Evolutionary conservation across 1,284 basidiomycete genomes (phyloP), one percentile per base, ranked within the genome.

Genomic region (Marasmius tenuissimus): DNA sequence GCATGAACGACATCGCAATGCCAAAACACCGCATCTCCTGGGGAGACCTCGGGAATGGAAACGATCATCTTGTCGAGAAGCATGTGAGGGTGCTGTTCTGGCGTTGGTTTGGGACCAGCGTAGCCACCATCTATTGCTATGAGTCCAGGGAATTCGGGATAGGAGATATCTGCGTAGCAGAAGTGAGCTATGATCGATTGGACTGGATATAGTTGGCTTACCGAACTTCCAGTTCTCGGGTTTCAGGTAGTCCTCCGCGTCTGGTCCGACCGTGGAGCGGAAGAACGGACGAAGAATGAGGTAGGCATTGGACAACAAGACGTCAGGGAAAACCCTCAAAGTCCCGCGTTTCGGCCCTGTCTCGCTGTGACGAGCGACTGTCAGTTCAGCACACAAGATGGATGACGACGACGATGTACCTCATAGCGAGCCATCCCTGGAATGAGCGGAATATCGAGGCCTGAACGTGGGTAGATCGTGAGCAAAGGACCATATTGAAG

Each of bases 21-120:
- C 93, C 93, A 95, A 77, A 93, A 93, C 1, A 93, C 92, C 71
- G 89, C 86, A 70, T 95, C 93, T 2, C 93, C 94, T 0, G 93
- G 92, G 42, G 80, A 77, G 9, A 94, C 91, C 61, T 80, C 81
- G 0, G 91, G 91, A 9, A 91, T 79, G 3, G 90, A 87, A 2
- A 86, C 84, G 91, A 95, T 94, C 1, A 87, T 89, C 61, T 85
- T 73, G 3, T 84, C 81, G 1, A 96, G 81, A 57, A 80, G 76
- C 50, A 96, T 76, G 70, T 96, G 86, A 33, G 89, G 89, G 68
- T 91, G 89, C 5, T 77, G 71, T 49, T 72, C 72, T 1, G 80
- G 73, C 11, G 81, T 86, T 1, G 86, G 85, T 2, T 70, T 69
- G 4, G 86, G 87, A 0, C 87, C 86, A 60, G 70, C 16, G 70